Conservation (phyloP, 345 rosid species). For the Rhizophora apiculata region DNA sequence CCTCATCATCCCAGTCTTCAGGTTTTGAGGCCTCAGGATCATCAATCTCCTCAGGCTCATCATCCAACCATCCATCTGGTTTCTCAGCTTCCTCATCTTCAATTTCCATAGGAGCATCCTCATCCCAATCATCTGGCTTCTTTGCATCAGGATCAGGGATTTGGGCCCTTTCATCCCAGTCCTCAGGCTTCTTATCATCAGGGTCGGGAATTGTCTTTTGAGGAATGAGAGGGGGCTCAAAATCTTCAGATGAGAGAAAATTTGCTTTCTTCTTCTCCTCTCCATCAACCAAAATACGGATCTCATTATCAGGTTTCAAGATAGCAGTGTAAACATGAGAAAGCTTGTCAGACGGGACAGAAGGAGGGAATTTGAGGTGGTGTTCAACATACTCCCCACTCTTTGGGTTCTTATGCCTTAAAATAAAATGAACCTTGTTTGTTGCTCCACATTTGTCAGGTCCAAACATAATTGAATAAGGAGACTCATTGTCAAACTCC, state of each 20-base stretch:
- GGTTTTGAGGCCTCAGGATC: constrained; percentile 88
- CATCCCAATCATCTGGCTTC: constrained; percentile 93
- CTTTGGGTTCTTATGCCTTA: constrained; percentile 89
- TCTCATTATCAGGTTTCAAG: constrained; percentile 65
- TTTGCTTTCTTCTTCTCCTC: constrained; percentile 78
- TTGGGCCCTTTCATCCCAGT: constrained; percentile 82
- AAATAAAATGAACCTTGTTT: constrained; percentile 84
- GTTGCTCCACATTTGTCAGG: constrained; percentile 88
- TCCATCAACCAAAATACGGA: constrained; percentile 63
- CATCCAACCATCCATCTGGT: constrained; percentile 91
- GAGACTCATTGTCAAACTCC: constrained; percentile 67
- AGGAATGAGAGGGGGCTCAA: constrained; percentile 77
- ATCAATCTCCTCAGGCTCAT: constrained; percentile 84
- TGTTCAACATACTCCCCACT: constrained; percentile 76
- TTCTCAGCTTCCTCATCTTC: constrained; percentile 77
- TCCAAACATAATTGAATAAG: constrained; percentile 86
- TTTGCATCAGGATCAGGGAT: constrained; percentile 68
- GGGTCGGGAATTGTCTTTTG: constrained; percentile 84
- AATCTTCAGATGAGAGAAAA: constrained; percentile 66
- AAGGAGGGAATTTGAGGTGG: constrained; percentile 75
- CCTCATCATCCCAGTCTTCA: constrained; percentile 94
- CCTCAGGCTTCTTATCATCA: constrained; percentile 85
- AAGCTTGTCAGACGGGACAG: constrained; percentile 76
- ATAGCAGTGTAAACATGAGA: constrained; percentile 83
- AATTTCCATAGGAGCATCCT: constrained; percentile 89